Conservation (phyloP, 2,329 filamentous ascomycete genomes). For the Cyanodermella asteris region DNA sequence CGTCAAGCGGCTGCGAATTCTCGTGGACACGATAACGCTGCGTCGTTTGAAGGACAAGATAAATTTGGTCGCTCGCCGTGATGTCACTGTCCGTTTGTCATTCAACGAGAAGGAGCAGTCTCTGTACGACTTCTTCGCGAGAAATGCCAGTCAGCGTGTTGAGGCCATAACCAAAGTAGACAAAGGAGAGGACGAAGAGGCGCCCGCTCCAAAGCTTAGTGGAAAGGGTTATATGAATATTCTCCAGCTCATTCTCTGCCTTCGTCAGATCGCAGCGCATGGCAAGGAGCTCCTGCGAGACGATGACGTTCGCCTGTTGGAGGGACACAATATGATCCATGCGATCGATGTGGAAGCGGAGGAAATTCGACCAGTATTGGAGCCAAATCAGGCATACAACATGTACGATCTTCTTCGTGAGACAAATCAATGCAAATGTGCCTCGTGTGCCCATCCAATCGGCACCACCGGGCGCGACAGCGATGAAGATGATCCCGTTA, state of each 20-base stretch:
- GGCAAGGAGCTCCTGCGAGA: conserved; percentile 77
- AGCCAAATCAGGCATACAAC: conserved; percentile 56
- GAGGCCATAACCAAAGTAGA: too few species aligned
- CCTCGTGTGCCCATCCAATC: conserved; percentile 45
- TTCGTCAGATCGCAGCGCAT: conserved; percentile 80
- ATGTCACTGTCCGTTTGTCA: conserved; percentile 49
- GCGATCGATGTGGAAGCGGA: conserved; percentile 76
- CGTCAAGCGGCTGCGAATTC: conserved; percentile 60
- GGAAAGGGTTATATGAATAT: conserved; percentile 89
- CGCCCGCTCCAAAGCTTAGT: too few species aligned
- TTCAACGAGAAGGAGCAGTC: conserved; percentile 55
- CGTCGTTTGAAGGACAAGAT: conserved; percentile 84
- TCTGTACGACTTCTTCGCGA: conserved; percentile 68
- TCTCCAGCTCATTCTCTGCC: conserved; percentile 68
- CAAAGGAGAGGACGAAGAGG: conserved; percentile 39
- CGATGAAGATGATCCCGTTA: conserved; percentile 36
- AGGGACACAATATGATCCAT: conserved; percentile 62
- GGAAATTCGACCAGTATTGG: conserved; percentile 33
- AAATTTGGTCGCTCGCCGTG: conserved; percentile 51
- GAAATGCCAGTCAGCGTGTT: conserved; percentile 60
- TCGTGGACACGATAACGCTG: conserved; percentile 87
- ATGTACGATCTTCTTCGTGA: conserved; percentile 70
- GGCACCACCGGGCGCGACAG: conserved; percentile 24
- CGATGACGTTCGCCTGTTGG: conserved; percentile 57
- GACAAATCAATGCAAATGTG: conserved; percentile 54